phyloP scores from a whole-genome alignment of 805 yeast species.

The Candida ulmi region DNA sequence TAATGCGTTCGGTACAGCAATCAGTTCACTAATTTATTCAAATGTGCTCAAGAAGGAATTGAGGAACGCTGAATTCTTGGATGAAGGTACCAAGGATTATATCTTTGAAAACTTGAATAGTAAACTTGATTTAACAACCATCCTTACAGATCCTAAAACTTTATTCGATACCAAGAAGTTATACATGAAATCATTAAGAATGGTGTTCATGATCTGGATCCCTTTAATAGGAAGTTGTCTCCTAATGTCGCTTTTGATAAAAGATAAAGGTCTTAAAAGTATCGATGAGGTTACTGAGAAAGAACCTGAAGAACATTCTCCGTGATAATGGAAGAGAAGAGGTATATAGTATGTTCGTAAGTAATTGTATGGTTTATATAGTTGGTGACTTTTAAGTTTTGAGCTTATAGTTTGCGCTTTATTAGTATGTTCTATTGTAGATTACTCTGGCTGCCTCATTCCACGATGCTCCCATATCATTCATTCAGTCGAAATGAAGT shows the following conservation, averaged over 20 bases:
- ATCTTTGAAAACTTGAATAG: constrained; percentile 3
- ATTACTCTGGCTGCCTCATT: too few species aligned
- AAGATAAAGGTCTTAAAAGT: background rate
- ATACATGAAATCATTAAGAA: constrained; percentile 3
- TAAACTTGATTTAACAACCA: background rate
- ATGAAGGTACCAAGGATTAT: background rate
- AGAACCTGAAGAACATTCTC: background rate
- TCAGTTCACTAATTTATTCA: constrained; percentile 17
- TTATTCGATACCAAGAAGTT: background rate
- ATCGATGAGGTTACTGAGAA: background rate
- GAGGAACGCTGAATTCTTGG: background rate
- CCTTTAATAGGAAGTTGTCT: constrained; percentile 2
- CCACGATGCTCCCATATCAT: too few species aligned
- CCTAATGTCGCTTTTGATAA: background rate
- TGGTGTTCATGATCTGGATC: constrained; percentile 4
- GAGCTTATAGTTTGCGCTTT: too few species aligned
- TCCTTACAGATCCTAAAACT: background rate
- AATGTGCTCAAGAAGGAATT: background rate
- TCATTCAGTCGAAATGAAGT: too few species aligned
- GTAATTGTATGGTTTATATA: too few species aligned
- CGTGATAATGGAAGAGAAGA: too few species aligned
- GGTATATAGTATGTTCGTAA: too few species aligned
- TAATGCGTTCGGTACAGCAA: constrained; percentile 53
- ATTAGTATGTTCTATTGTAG: too few species aligned
- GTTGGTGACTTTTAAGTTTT: too few species aligned